A percentile compares a stretch with the other conserved stretches of the same genome.
Evolutionary conservation across 495 filamentous ascomycete genomes (phyloP).

Genomic region (Diplogelasinospora grovesii): DNA sequence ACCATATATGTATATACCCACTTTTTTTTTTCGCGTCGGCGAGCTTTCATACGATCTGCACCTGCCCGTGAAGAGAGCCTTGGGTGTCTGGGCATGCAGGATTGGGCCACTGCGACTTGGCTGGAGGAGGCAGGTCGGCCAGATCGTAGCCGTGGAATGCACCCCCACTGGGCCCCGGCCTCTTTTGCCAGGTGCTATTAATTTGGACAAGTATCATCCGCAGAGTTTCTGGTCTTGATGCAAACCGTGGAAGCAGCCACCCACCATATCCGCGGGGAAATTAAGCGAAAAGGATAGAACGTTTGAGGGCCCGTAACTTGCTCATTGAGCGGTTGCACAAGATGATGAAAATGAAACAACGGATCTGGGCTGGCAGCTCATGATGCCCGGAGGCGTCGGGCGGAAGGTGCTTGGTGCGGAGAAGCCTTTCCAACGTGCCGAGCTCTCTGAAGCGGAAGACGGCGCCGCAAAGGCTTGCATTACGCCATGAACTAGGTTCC

Average conservation of each 20-base stretch:
- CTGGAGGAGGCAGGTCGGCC: slow-evolving; percentile 26
- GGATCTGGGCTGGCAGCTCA: too few species aligned
- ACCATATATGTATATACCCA: slow-evolving; percentile 8
- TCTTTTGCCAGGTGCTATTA: slow-evolving; percentile 18
- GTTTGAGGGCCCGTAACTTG: background rate
- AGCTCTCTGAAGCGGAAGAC: background rate
- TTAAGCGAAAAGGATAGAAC: background rate
- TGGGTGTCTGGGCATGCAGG: slow-evolving; percentile 5
- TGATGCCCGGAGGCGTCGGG: too few species aligned
- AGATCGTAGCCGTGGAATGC: slow-evolving; percentile 23
- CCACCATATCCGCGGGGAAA: background rate
- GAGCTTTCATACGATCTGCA: slow-evolving; percentile 4
- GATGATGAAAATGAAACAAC: too few species aligned
- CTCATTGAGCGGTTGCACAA: too few species aligned
- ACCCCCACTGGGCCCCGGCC: slow-evolving; percentile 13
- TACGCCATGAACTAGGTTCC: background rate
- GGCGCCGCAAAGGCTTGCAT: background rate
- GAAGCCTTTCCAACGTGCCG: too few species aligned
- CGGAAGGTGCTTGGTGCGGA: too few species aligned
- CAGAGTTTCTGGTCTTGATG: slow-evolving; percentile 13
- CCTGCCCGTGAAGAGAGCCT: slow-evolving; percentile 1
- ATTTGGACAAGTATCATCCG: slow-evolving; percentile 15
- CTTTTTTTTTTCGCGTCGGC: background rate
- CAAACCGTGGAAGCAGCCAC: slow-evolving; percentile 5
- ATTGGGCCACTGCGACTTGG: slow-evolving; percentile 10